Evolutionary conservation across 2,329 filamentous ascomycete species (phyloP).

Genomic region (Hymenoscyphus infarciens): DNA sequence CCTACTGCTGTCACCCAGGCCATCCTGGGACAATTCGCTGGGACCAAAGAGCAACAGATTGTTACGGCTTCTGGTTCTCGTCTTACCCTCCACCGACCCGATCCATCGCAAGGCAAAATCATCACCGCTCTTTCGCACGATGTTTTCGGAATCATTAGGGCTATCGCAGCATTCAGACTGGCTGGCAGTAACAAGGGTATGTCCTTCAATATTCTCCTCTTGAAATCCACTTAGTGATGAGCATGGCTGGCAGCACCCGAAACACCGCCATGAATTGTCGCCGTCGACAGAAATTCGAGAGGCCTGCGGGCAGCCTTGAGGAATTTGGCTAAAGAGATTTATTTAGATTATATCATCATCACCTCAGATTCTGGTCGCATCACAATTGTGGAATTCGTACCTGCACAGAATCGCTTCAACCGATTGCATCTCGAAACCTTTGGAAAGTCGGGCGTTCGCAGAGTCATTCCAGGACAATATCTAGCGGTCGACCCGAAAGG

Average conservation of each 20-base stretch:
- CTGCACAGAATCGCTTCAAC: conserved; percentile 80
- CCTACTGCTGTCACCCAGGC: conserved; percentile 87
- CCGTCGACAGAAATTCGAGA: conserved; percentile 18
- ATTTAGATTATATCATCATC: conserved; percentile 87
- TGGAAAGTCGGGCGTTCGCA: conserved; percentile 90
- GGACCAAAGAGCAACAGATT: conserved; percentile 97
- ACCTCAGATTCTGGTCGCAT: conserved; percentile 95
- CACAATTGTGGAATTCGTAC: conserved; percentile 87
- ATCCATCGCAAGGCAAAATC: conserved; percentile 81
- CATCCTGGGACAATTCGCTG: conserved; percentile 90
- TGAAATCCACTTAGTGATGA: conserved; percentile 70
- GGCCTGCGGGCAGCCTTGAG: conserved; percentile 11
- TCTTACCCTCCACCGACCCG: conserved; percentile 81
- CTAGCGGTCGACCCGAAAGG: conserved; percentile 94
- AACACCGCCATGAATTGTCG: conserved; percentile 32
- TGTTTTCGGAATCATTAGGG: conserved; percentile 92
- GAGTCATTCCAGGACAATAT: conserved; percentile 94
- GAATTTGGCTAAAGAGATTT: conserved; percentile 29
- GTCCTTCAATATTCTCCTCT: conserved; percentile 44
- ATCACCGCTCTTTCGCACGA: conserved; percentile 85
- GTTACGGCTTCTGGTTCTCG: conserved; percentile 89
- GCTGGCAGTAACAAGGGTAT: conserved; percentile 95
- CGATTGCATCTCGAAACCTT: conserved; percentile 95
- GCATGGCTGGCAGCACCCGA: conserved; percentile 51
- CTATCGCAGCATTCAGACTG: conserved; percentile 82